Percentiles rank a stretch among this genome's conserved stretches.
Evolutionary conservation across 1,284 basidiomycete genomes (phyloP).

Genomic region (Melampsora americana): DNA sequence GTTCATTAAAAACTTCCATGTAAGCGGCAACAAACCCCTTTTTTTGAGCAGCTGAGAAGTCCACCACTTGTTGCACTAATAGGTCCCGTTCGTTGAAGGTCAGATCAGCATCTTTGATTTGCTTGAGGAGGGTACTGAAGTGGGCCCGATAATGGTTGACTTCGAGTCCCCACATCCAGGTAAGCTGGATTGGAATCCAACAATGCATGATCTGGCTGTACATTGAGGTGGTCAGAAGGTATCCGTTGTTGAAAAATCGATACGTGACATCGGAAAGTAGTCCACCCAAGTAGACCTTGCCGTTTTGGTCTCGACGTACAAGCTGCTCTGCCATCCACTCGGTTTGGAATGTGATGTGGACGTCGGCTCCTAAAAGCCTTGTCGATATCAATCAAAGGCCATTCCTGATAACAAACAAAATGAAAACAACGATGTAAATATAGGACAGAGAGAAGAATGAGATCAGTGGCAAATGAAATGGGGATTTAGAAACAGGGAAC

Average conservation of each 20-base stretch:
- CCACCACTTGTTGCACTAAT: not conserved
- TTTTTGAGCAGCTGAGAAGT: constrained; percentile 15
- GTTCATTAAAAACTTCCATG: no score
- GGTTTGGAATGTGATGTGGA: no score
- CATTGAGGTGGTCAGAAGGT: constrained; percentile 21
- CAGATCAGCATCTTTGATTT: not conserved
- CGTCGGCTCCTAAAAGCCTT: not conserved
- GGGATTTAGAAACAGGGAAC: no score
- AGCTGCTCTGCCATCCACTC: no score
- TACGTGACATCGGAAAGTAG: constrained; percentile 13
- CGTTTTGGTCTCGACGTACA: no score
- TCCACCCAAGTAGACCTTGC: no score
- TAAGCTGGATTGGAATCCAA: constrained; percentile 14
- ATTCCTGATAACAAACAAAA: not conserved
- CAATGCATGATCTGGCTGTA: not conserved
- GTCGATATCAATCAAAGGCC: constrained; percentile 11
- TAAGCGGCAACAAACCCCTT: no score
- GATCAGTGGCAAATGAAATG: not conserved
- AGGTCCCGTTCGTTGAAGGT: not conserved
- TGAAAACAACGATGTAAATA: no score
- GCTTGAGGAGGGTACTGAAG: not conserved
- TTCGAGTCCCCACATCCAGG: not conserved
- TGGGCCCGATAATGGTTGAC: constrained; percentile 13
- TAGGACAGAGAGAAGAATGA: no score
- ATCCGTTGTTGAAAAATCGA: constrained; percentile 15